A percentile compares a stretch with the other conserved stretches of the same genome.
Conservation (phyloP, 495 filamentous ascomycete genomes). For the Penicillium odoratum region DNA sequence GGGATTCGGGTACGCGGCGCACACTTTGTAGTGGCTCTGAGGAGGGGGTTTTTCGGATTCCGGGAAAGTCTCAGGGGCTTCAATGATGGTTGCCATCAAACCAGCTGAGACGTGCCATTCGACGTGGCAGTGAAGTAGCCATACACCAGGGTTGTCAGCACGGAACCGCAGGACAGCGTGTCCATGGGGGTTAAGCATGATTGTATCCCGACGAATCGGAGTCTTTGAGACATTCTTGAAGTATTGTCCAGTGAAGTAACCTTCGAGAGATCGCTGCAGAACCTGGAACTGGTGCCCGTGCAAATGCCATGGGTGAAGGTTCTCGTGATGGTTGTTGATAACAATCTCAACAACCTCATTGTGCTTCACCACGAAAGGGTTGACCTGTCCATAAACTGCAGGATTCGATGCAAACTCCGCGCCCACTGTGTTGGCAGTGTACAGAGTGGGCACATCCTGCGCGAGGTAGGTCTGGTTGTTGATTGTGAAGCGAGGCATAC, state of each 20-base stretch:
- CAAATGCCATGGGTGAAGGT: slow-evolving; percentile 65
- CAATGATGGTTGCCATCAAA: slow-evolving; percentile 69
- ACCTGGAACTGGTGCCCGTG: slow-evolving; percentile 61
- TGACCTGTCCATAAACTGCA: slow-evolving; percentile 34
- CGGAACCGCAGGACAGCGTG: slow-evolving; percentile 66
- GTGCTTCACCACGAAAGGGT: slow-evolving; percentile 47
- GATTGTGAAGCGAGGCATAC: slow-evolving; percentile 49
- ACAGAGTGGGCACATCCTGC: slow-evolving; percentile 75
- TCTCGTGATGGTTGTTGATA: slow-evolving; percentile 62
- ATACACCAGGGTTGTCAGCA: slow-evolving; percentile 74
- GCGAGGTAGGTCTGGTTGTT: slow-evolving; percentile 48
- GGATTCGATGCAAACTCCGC: slow-evolving; percentile 55
- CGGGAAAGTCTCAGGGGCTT: slow-evolving; percentile 41
- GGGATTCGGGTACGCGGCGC: slow-evolving; percentile 23
- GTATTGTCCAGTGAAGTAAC: slow-evolving; percentile 37
- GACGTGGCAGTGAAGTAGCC: slow-evolving; percentile 80
- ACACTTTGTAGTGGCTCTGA: slow-evolving; percentile 24
- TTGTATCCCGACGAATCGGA: slow-evolving; percentile 52
- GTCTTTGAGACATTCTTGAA: slow-evolving; percentile 22
- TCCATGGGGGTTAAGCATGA: slow-evolving; percentile 55
- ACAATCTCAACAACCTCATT: slow-evolving; percentile 61
- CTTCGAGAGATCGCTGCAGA: slow-evolving; percentile 37
- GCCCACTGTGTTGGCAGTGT: slow-evolving; percentile 57
- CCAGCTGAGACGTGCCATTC: slow-evolving; percentile 80
- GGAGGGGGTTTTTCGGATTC: slow-evolving; percentile 19